Base-by-base conservation (phyloP, 2,329 filamentous ascomycete genomes). In the Xylaria sp. region DNA sequence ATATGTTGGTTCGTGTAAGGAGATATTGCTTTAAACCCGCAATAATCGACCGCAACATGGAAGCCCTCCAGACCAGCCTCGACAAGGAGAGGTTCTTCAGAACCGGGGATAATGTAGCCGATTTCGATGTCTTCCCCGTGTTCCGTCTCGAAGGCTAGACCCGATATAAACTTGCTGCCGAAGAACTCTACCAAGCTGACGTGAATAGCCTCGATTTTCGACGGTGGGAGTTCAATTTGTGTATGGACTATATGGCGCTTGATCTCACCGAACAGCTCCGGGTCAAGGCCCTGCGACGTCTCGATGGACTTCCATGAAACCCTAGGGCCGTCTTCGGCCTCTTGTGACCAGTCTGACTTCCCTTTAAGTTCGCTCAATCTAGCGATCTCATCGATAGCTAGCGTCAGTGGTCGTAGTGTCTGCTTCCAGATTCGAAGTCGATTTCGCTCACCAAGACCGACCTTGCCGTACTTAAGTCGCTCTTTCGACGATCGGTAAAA, bases 111-210 rank as follows among this genome's bases (percentile, higher is more conserved):
- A 18, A 71, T 71, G 43, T 75, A 76, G 23, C 75, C 74, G 13
- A 76, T 63, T 49, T 75, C 72, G 41, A 76, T 67, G 15, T 74
- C 71, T 31, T 63, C 33, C 13, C 39, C 52, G 0, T 62, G 51
- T 10, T 68, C 57, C 18, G 71, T 73, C 13, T 68, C 64, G 36
- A 77, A 75, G 6, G 69, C 63, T 28, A 77, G 46, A 8, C 75
- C 75, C 18, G 74, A 73, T 46, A 77, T 63, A 52, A 73, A 75
- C 51, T 56, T 65, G 9, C 12, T 49, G 2, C 65, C 70, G 61
- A 76, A 77, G 56, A 76, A 76, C 1, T 66, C 48, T 12, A 75
- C 49, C 1, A 76, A 57, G 36, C 73, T 75, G 23, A 77, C 70
- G 23, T 70, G 65, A 8, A 76, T 66, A 1, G 66, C 72, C 28